Conservation (phyloP, 768 basidiomycete species). For the Wakefieldia striispora region DNA sequence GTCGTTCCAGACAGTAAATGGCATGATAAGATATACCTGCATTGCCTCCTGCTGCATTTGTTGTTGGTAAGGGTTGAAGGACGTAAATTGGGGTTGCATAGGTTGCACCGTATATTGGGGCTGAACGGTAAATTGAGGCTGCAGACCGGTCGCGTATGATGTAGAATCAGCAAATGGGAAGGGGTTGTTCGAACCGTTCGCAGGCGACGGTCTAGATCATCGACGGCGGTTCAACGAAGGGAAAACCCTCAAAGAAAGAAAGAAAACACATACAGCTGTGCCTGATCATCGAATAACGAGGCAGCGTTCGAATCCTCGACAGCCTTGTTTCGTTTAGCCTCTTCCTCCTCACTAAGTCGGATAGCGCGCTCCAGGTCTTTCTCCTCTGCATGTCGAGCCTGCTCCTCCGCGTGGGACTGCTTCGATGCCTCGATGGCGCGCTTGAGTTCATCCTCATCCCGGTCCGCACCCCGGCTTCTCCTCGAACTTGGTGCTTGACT, state of each 20-base stretch:
- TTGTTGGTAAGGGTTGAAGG: conserved; percentile 93
- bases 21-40: conserved; percentile 40
- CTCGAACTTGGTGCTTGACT: conserved; percentile 17
- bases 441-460: conserved; percentile 81
- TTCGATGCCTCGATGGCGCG: conserved; percentile 91
- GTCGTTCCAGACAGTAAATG: background rate
- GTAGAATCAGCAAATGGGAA: conserved; percentile 64
- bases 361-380: conserved; percentile 83
- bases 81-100: conserved; percentile 82
- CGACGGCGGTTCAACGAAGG: background rate
- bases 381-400: conserved; percentile 63
- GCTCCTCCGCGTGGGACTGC: conserved; percentile 66
- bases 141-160: conserved; percentile 54
- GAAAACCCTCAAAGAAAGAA: conserved; percentile 2
- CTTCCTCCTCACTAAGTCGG: conserved; percentile 87
- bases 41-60: conserved; percentile 89
- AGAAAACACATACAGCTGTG: conserved; percentile 60
- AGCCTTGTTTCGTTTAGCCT: conserved; percentile 66
- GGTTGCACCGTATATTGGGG: conserved; percentile 75
- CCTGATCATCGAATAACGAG: conserved; percentile 83
- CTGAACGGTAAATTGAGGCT: conserved; percentile 76
- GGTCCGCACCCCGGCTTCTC: conserved; percentile 26
- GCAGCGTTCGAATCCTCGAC: conserved; percentile 71
- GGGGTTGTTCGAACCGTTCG: conserved; percentile 44
- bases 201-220: conserved; percentile 30